Evolutionary conservation across 2,329 filamentous ascomycete genomes (phyloP).

Genomic region (Sporothrix euskadiensis): DNA sequence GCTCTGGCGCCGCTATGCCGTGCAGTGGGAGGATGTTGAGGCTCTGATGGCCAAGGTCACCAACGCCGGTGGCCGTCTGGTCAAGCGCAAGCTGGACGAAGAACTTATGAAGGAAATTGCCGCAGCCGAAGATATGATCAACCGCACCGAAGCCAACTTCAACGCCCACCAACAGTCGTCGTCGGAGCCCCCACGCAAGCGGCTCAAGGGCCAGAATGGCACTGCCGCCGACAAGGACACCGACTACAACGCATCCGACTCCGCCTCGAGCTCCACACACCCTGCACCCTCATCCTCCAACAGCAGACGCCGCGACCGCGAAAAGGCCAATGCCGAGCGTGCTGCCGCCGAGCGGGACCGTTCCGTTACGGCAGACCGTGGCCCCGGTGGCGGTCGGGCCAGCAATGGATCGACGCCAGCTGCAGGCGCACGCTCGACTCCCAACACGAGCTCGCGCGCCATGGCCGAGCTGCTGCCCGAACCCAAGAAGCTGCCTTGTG

Average conservation of each 20-base stretch:
- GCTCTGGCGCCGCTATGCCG: constrained; percentile 92
- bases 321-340: constrained; percentile 57
- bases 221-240: constrained; percentile 49
- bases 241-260: constrained; percentile 51
- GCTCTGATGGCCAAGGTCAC: constrained; percentile 87
- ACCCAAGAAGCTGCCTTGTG: constrained; percentile 77
- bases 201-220: constrained; percentile 52
- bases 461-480: constrained; percentile 71
- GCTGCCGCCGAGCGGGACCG: constrained; percentile 4
- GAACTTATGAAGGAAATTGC: constrained; percentile 76
- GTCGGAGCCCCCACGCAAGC: constrained; percentile 64
- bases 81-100: constrained; percentile 88
- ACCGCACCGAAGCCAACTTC: constrained; percentile 39
- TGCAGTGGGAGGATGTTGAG: constrained; percentile 93
- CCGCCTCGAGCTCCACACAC: constrained; percentile 51
- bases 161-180: constrained; percentile 33
- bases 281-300: constrained; percentile 45
- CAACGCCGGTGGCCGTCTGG: constrained; percentile 74
- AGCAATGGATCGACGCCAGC: constrained; percentile 45
- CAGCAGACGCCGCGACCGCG: constrained; percentile 43
- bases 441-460: not conserved
- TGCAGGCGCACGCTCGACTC: constrained; percentile 58
- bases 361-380: not conserved
- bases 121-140: constrained; percentile 63
- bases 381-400: not conserved